A percentile compares a stretch with the other conserved stretches of the same genome.
phyloP scores from a whole-genome alignment of 768 basidiomycete species.

The Podaxis sp. region DNA sequence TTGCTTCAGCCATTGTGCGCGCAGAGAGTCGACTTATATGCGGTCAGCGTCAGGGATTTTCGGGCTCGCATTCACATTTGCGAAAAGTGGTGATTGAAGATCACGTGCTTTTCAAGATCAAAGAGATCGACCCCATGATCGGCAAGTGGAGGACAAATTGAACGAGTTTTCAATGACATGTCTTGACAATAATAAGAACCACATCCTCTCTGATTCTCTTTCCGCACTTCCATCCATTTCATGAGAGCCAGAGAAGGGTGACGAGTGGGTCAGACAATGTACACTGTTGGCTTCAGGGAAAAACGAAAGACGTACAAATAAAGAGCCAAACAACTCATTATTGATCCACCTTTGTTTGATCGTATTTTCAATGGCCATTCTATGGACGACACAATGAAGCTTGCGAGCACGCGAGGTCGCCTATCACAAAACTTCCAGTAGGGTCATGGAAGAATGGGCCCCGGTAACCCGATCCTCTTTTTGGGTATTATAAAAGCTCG shows the following conservation, averaged over 20 bases:
- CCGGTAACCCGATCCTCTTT: not conserved
- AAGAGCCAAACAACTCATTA: not conserved
- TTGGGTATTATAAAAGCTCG: constrained; percentile 1
- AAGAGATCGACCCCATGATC: not conserved
- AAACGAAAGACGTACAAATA: not conserved
- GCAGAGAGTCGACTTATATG: not conserved
- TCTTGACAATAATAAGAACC: no score
- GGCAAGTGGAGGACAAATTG: no score
- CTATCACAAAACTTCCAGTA: not conserved
- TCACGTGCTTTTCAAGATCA: not conserved
- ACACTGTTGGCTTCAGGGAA: not conserved
- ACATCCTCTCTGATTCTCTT: not conserved
- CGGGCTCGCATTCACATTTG: not conserved
- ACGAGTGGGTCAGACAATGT: not conserved
- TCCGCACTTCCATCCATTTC: not conserved
- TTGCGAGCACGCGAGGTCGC: not conserved
- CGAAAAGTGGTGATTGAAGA: not conserved
- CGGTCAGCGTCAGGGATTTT: not conserved
- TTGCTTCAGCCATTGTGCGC: constrained; percentile 33
- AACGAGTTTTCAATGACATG: no score
- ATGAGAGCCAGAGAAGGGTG: not conserved
- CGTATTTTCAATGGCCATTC: not conserved
- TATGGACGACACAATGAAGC: not conserved
- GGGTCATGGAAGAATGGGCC: constrained; percentile 11
- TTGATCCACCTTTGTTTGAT: constrained; percentile 1